phyloP scores from a whole-genome alignment of 192 early-diverging fungal species.

The Pilobolus umbonatus region DNA sequence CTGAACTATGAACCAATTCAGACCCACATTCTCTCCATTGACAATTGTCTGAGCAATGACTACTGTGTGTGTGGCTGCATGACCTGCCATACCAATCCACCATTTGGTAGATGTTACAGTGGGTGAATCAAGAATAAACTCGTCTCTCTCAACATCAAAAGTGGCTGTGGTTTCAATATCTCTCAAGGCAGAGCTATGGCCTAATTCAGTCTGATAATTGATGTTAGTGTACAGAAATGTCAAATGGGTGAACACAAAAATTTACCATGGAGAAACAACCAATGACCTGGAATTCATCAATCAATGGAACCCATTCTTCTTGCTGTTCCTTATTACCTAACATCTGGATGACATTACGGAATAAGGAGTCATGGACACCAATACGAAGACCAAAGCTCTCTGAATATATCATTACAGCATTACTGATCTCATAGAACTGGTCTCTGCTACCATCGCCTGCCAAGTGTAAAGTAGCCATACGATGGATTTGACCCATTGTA shows the following conservation, averaged over 20 bases:
- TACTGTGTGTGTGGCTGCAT: slow-evolving; percentile 67
- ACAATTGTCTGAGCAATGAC: slow-evolving; percentile 57
- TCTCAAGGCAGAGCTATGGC: slow-evolving; percentile 55
- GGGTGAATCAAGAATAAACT: slow-evolving; percentile 60
- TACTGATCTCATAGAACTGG: background rate
- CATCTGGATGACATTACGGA: slow-evolving; percentile 48
- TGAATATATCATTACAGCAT: slow-evolving; percentile 36
- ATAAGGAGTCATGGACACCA: slow-evolving; percentile 58
- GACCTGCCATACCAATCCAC: slow-evolving; percentile 64
- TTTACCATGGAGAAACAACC: slow-evolving; percentile 66
- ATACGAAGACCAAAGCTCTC: slow-evolving; percentile 55
- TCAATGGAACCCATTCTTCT: slow-evolving; percentile 46
- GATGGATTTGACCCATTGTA: slow-evolving; percentile 50
- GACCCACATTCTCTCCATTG: slow-evolving; percentile 51
- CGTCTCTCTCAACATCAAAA: slow-evolving; percentile 48
- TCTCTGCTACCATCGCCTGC: background rate
- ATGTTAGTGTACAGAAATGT: background rate
- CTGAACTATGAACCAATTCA: slow-evolving; percentile 67
- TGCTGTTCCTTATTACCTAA: slow-evolving; percentile 57
- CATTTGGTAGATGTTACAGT: slow-evolving; percentile 58
- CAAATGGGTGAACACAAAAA: background rate
- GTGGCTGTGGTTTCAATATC: slow-evolving; percentile 65
- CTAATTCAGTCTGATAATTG: slow-evolving; percentile 53
- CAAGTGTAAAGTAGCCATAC: slow-evolving; percentile 16
- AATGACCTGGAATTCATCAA: slow-evolving; percentile 48